Conservation (phyloP, 441 rosid species). For the Isatis lusitanica region DNA sequence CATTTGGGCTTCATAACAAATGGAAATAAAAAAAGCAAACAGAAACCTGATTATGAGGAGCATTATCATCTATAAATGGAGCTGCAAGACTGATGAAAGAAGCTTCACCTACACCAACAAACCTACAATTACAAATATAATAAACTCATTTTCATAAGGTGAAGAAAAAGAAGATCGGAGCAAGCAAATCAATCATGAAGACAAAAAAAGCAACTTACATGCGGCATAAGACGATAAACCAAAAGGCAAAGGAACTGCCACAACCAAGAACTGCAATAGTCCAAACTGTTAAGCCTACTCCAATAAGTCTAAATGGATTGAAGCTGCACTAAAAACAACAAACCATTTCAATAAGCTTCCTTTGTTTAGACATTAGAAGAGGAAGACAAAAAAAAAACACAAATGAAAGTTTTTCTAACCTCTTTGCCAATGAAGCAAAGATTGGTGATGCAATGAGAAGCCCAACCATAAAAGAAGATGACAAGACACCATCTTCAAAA, state of each 20-base stretch:
- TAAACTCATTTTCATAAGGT: background rate
- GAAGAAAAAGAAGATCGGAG: background rate
- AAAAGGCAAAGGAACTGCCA: conserved; percentile 76
- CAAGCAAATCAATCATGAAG: background rate
- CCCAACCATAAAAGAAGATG: conserved; percentile 97
- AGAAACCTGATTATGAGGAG: conserved; percentile 72
- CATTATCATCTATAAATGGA: conserved; percentile 94
- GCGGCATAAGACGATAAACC: conserved; percentile 80
- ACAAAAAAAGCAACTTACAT: conserved; percentile 52
- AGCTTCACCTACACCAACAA: conserved; percentile 98
- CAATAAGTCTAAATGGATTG: conserved; percentile 94
- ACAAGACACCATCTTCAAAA: conserved; percentile 84
- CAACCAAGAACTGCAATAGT: conserved; percentile 78
- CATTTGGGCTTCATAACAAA: background rate
- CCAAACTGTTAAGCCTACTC: conserved; percentile 88
- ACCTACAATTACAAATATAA: conserved; percentile 43
- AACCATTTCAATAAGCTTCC: background rate
- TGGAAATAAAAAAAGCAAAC: background rate
- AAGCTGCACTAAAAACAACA: conserved; percentile 51
- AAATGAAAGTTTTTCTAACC: conserved; percentile 39
- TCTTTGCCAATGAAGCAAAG: conserved; percentile 88
- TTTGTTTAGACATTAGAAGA: background rate
- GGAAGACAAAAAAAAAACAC: background rate
- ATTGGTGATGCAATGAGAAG: conserved; percentile 84
- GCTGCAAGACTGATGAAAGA: conserved; percentile 97